These are phyloP conservation scores for Tuber brumale DNA, from an alignment of 495 filamentous ascomycete species.

Conservation along the genomic window DNA sequence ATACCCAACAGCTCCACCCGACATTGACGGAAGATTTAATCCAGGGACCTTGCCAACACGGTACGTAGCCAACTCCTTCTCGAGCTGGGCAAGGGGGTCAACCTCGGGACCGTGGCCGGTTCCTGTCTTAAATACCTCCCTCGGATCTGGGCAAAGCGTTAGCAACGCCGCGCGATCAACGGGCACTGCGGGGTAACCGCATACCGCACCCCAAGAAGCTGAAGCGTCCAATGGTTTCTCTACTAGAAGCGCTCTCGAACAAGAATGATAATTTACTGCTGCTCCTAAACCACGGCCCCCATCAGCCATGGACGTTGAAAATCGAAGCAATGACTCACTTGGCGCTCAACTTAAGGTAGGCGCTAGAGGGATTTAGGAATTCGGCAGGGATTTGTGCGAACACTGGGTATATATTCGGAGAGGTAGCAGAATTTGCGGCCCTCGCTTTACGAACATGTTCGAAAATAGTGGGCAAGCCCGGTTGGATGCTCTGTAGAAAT, in stretches of 20 bases:
- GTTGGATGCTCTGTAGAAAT: slow-evolving; percentile 46
- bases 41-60: slow-evolving; percentile 74
- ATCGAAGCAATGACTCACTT: slow-evolving; percentile 51
- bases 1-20: slow-evolving; percentile 90
- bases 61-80: slow-evolving; percentile 68
- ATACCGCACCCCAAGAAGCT: slow-evolving; percentile 86
- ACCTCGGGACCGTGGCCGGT: slow-evolving; percentile 72
- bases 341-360: slow-evolving; percentile 79
- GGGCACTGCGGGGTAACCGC: slow-evolving; percentile 12
- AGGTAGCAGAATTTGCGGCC: slow-evolving; percentile 43
- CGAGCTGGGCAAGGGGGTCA: slow-evolving; percentile 75
- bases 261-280: slow-evolving; percentile 69
- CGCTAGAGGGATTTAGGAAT: slow-evolving; percentile 80
- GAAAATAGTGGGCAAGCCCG: slow-evolving; percentile 50
- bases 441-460: slow-evolving; percentile 51
- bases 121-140: slow-evolving; percentile 80
- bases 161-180: slow-evolving; percentile 8
- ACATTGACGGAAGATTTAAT: slow-evolving; percentile 71
- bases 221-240: slow-evolving; percentile 84
- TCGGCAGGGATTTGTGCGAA: slow-evolving; percentile 83
- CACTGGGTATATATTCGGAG: slow-evolving; percentile 78
- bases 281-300: slow-evolving; percentile 41
- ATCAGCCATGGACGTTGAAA: slow-evolving; percentile 9
- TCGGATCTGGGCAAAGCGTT: slow-evolving; percentile 53
- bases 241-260: slow-evolving; percentile 87